A percentile compares a stretch with the other conserved stretches of the same genome.
Evolutionary conservation across 768 basidiomycete genomes (phyloP).

Genomic region (Ramaria sp.): DNA sequence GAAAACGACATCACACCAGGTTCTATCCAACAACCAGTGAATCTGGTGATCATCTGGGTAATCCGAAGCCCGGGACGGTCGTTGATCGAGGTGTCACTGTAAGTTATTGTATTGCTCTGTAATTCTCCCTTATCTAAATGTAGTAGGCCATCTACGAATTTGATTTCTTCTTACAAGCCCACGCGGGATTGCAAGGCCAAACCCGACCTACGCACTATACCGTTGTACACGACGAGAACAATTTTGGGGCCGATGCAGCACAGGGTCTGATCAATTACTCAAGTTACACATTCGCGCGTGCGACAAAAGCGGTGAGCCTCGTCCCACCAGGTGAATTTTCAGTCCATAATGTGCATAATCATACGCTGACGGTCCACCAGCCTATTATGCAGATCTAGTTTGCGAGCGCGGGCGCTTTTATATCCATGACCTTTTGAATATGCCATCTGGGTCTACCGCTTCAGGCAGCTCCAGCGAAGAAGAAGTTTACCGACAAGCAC

Average conservation of each 20-base stretch:
- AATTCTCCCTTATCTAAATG: neutral
- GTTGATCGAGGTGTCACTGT: slow-evolving; percentile 67
- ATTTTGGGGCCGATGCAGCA: slow-evolving; percentile 55
- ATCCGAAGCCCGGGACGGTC: slow-evolving; percentile 71
- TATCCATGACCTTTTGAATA: slow-evolving; percentile 58
- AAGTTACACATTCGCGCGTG: slow-evolving; percentile 71
- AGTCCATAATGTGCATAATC: neutral
- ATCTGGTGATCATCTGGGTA: slow-evolving; percentile 54
- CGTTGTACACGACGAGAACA: slow-evolving; percentile 70
- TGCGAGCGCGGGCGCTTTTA: slow-evolving; percentile 75
- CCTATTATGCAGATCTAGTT: slow-evolving; percentile 47
- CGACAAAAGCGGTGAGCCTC: slow-evolving; percentile 75
- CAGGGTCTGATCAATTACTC: slow-evolving; percentile 62
- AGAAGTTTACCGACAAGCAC: slow-evolving; percentile 43
- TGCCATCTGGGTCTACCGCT: slow-evolving; percentile 26
- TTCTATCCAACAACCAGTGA: slow-evolving; percentile 45
- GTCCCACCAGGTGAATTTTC: slow-evolving; percentile 40
- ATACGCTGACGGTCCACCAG: slow-evolving; percentile 15
- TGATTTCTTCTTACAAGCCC: slow-evolving; percentile 53
- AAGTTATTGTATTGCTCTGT: neutral
- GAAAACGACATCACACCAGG: slow-evolving; percentile 60
- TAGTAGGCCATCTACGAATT: slow-evolving; percentile 36
- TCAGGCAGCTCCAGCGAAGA: slow-evolving; percentile 30
- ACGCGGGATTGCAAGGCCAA: slow-evolving; percentile 61
- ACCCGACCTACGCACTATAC: slow-evolving; percentile 71